A percentile compares a stretch with the other conserved stretches of the same genome.
Evolutionary conservation across 2,329 filamentous ascomycete species (phyloP).

Genomic region (Talaromyces sp.): DNA sequence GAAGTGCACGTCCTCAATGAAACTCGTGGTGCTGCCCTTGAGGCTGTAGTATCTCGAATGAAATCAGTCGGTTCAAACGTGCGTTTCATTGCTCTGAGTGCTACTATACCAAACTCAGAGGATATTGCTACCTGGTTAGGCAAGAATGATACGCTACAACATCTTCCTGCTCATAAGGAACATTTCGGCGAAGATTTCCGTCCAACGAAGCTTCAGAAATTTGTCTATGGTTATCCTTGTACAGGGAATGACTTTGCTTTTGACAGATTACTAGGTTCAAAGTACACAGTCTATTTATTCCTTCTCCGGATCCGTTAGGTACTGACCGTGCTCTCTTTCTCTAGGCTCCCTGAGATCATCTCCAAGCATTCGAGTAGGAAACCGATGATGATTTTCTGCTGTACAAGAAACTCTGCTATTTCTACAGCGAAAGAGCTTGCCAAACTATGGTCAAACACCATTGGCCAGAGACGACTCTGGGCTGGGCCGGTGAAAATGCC

Average conservation of each 20-base stretch:
- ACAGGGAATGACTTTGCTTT: slow-evolving; percentile 69
- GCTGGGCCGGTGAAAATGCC: slow-evolving; percentile 50
- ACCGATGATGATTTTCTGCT: slow-evolving; percentile 79
- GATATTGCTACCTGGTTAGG: slow-evolving; percentile 80
- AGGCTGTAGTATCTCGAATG: slow-evolving; percentile 82
- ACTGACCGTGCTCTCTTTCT: neutral
- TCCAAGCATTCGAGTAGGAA: slow-evolving; percentile 63
- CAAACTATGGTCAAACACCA: slow-evolving; percentile 57
- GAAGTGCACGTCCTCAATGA: slow-evolving; percentile 86
- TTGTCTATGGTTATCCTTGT: slow-evolving; percentile 66
- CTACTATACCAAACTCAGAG: slow-evolving; percentile 74
- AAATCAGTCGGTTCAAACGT: slow-evolving; percentile 71
- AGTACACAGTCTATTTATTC: slow-evolving; percentile 34
- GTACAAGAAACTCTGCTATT: slow-evolving; percentile 66
- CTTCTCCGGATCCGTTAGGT: neutral
- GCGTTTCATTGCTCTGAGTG: slow-evolving; percentile 74
- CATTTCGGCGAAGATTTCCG: slow-evolving; percentile 74
- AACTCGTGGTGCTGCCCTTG: slow-evolving; percentile 69
- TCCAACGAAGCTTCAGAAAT: slow-evolving; percentile 69
- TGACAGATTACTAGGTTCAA: slow-evolving; percentile 62
- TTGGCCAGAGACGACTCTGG: slow-evolving; percentile 57
- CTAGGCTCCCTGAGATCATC: slow-evolving; percentile 62
- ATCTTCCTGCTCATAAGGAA: slow-evolving; percentile 61
- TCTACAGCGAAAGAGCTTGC: slow-evolving; percentile 63
- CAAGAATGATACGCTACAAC: slow-evolving; percentile 53